Conservation (phyloP, 768 basidiomycete genomes). For the Phaeotremella skinneri region DNA sequence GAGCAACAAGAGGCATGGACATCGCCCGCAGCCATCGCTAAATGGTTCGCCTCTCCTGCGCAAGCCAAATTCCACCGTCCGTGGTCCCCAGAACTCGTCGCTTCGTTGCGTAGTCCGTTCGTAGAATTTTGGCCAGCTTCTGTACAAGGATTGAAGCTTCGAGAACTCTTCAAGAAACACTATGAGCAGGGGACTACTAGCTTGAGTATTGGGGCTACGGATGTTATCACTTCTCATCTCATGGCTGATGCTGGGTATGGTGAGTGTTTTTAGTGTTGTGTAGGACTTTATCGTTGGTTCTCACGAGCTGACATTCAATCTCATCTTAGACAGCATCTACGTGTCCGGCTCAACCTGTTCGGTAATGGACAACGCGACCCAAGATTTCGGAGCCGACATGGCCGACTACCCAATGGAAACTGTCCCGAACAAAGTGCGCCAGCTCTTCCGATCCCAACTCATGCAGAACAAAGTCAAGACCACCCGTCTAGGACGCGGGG, state of each 20-base stretch:
- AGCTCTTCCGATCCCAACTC: conserved; percentile 4
- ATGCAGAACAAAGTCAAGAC: neutral
- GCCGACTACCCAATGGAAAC: conserved; percentile 1
- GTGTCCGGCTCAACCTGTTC: conserved; percentile 2
- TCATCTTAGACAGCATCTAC: conserved; percentile 6
- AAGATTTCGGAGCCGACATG: conserved; percentile 7
- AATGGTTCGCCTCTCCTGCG: neutral
- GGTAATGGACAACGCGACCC: conserved; percentile 2
- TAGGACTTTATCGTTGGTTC: too few relatives aligned
- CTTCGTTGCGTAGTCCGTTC: neutral
- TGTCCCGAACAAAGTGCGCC: conserved; percentile 4
- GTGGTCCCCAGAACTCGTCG: neutral
- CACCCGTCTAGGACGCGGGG: neutral
- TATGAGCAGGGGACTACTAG: neutral
- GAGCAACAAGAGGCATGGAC: neutral
- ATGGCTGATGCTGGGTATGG: conserved; percentile 4
- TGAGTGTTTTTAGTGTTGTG: neutral
- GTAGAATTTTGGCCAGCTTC: neutral
- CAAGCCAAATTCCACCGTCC: neutral
- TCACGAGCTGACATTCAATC: neutral
- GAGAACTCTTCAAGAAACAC: neutral
- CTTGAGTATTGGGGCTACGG: neutral
- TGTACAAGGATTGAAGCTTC: conserved; percentile 2
- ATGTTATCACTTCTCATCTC: conserved; percentile 4
- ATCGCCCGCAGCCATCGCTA: neutral